Conservation (phyloP, 208 protist genomes). For the Herpetomonas tarakana region DNA sequence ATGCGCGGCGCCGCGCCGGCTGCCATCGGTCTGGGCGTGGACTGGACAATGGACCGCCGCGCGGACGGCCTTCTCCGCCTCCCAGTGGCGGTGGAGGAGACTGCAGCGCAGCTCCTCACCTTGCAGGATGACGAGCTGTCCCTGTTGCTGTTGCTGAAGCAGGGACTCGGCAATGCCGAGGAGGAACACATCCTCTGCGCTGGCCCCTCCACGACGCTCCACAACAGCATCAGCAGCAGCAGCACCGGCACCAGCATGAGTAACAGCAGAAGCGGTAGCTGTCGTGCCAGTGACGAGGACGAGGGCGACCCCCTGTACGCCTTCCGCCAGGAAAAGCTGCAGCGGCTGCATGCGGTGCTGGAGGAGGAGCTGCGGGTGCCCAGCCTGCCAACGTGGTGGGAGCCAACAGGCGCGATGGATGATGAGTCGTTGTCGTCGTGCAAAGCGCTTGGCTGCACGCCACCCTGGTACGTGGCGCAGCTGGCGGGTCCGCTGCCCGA, state of each 20-base stretch:
- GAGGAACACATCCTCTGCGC: background rate
- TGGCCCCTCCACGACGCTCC: too few relatives aligned
- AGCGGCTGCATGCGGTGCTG: background rate
- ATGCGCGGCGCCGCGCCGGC: background rate
- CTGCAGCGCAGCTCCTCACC: background rate
- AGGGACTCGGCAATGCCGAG: background rate
- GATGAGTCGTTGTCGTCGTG: background rate
- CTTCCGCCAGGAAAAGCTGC: background rate
- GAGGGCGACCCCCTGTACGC: background rate
- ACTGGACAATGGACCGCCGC: background rate
- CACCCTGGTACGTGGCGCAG: background rate
- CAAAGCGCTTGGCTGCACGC: background rate
- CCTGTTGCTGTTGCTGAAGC: background rate
- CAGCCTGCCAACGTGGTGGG: too few relatives aligned
- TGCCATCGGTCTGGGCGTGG: background rate
- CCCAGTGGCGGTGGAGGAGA: background rate
- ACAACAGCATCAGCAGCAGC: background rate
- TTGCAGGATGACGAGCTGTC: background rate
- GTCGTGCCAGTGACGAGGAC: too few relatives aligned
- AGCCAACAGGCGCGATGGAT: too few relatives aligned
- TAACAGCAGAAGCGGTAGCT: too few relatives aligned
- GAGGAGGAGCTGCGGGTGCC: background rate
- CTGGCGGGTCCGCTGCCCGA: background rate
- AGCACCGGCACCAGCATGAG: background rate
- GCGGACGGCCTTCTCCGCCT: too few relatives aligned